Base-by-base conservation (phyloP, 306 rosid species). In the Elaeagnus macrophylla region DNA sequence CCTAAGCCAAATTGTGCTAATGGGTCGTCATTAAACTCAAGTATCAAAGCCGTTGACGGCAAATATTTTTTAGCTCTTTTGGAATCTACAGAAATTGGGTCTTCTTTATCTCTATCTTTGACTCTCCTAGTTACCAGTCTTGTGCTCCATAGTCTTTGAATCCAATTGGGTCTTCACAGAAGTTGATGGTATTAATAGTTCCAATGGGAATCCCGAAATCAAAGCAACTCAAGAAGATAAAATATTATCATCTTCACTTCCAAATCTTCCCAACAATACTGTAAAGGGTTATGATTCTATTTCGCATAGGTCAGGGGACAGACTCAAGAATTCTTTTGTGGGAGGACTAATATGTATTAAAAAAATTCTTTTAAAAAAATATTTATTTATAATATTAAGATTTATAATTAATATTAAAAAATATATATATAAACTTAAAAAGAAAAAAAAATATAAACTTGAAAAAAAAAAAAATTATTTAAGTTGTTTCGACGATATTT, bases 41-140 rank as follows among this genome's bases (percentile, higher is more conserved):
- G 13, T 53, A 6, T 66, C 1, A 36, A 67, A 61, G 19, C 75
- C 66, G 71, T 67, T 44, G 65, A 16, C 9, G 54, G 37, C 7
- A 25, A 25, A 25, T 10, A 9, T 7, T 40, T 58, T 40, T 48
- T 45, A 56, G 55, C 18, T 48, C 58, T 44, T 13, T 37, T 55
- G 1, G 9, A 18, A 0, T 71, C 61, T 4, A 47, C 36, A 48
- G 36, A 19, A 0, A 37, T 2, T n/a, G 69, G 20, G 6, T 16
- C 42, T 11, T 20, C 62, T 25, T 25, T 25, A 0, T 43, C 37
- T 58, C 13, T 41, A 0, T 19, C 63, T 57, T 40, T 57, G n/a
- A 42, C 49, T 2, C 20, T 18, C 66, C 64, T 62, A 47, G 61
- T 12, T 39, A 37, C 54, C 57, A 55, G 32, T 48, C 56, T 41